These are phyloP conservation scores for Hymenoscyphus repandus DNA, from an alignment of 2,329 filamentous ascomycete species.

Conservation along the genomic window DNA sequence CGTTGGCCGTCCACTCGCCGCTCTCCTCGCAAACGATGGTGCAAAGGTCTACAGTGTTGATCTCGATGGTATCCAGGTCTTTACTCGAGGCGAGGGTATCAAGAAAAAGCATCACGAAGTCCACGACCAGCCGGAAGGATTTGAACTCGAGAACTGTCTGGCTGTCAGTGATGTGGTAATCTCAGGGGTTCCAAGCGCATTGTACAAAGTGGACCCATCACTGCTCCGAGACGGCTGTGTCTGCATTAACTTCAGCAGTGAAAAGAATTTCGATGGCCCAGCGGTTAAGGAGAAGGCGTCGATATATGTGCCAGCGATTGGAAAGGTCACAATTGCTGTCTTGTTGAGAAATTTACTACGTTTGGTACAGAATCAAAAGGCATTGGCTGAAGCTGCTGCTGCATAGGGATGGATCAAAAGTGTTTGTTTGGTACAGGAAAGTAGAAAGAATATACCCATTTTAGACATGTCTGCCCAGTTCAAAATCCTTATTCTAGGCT, in stretches of 20 bases:
- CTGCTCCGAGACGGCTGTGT: slow-evolving; percentile 84
- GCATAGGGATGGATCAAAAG: background rate
- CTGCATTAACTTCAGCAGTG: slow-evolving; percentile 98
- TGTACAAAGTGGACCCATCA: slow-evolving; percentile 82
- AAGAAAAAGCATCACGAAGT: slow-evolving; percentile 83
- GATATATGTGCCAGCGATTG: slow-evolving; percentile 94
- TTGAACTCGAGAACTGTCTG: slow-evolving; percentile 73
- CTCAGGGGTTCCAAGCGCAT: slow-evolving; percentile 80
- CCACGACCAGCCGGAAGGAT: slow-evolving; percentile 67
- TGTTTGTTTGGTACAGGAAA: no score
- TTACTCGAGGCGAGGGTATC: slow-evolving; percentile 83
- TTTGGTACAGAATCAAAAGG: slow-evolving; percentile 11
- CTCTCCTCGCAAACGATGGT: slow-evolving; percentile 90
- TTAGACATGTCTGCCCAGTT: no score
- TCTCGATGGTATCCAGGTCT: slow-evolving; percentile 84
- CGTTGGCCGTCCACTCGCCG: slow-evolving; percentile 86
- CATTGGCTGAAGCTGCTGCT: background rate
- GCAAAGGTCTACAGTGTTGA: slow-evolving; percentile 95
- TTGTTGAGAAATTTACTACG: slow-evolving; percentile 76
- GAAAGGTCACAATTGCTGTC: slow-evolving; percentile 94
- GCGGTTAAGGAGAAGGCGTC: slow-evolving; percentile 92
- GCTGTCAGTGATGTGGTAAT: slow-evolving; percentile 92
- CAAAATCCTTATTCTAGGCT: no score
- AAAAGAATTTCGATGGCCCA: slow-evolving; percentile 81
- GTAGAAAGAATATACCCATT: no score